Percentiles rank a stretch among this genome's conserved stretches.
phyloP scores from a whole-genome alignment of 345 rosid species.

The Gossypium arboreum region DNA sequence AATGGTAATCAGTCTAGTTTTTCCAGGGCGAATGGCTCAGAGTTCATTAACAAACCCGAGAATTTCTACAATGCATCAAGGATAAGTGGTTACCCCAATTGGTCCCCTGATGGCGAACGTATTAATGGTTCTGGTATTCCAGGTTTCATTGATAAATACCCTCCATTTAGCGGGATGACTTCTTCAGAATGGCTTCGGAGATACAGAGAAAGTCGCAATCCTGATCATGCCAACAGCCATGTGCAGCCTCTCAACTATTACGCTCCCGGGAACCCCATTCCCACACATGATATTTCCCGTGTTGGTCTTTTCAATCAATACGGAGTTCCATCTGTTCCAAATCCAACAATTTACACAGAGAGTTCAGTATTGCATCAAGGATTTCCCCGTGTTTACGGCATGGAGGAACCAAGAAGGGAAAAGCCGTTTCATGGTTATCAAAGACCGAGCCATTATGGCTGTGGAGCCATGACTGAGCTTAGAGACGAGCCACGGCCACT shows the following conservation, averaged over 20 bases:
- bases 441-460: slow-evolving; percentile 40
- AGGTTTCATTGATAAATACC: slow-evolving; percentile 38
- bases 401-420: slow-evolving; percentile 41
- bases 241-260: slow-evolving; percentile 31
- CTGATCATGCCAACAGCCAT: slow-evolving; percentile 31
- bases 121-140: slow-evolving; percentile 31
- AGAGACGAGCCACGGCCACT: slow-evolving; percentile 61
- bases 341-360: slow-evolving; percentile 30
- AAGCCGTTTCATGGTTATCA: slow-evolving; percentile 43
- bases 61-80: slow-evolving; percentile 26
- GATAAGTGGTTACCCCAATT: slow-evolving; percentile 33
- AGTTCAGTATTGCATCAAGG: slow-evolving; percentile 27
- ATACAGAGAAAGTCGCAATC: slow-evolving; percentile 68
- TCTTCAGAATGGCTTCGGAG: slow-evolving; percentile 97
- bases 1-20: slow-evolving; percentile 29
- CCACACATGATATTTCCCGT: slow-evolving; percentile 32
- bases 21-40: slow-evolving; percentile 16
- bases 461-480: slow-evolving; percentile 28
- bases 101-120: slow-evolving; percentile 27
- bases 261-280: slow-evolving; percentile 33
- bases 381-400: slow-evolving; percentile 21
- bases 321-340: slow-evolving; percentile 42
- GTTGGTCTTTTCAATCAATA: slow-evolving; percentile 44
- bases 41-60: slow-evolving; percentile 31
- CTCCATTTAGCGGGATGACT: slow-evolving; percentile 46